These are phyloP conservation scores for Fraxinus paxiana DNA, from an alignment of 305 asterid species.

Conservation along the genomic window DNA sequence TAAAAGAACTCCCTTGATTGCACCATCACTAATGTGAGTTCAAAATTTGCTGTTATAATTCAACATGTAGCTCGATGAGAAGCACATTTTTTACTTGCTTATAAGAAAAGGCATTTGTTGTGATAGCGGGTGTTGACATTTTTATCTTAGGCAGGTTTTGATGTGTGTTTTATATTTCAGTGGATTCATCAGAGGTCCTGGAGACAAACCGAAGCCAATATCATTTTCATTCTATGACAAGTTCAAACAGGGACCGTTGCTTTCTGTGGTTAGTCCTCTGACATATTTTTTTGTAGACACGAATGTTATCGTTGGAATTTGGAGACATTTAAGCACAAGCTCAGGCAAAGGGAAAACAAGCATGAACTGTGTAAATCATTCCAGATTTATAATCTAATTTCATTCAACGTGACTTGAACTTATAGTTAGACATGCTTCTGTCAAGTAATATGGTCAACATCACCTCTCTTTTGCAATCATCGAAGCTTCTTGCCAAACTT, in stretches of 20 bases:
- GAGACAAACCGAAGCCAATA: slow-evolving; percentile 74
- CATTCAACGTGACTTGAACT: neutral
- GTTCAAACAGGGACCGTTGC: slow-evolving; percentile 89
- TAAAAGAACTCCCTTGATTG: slow-evolving; percentile 71
- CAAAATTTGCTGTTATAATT: neutral
- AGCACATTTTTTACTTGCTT: neutral
- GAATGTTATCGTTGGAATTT: neutral
- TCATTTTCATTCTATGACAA: slow-evolving; percentile 79
- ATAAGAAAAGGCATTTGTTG: neutral
- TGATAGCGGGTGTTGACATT: slow-evolving; percentile 3
- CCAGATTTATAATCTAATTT: slow-evolving; percentile 1
- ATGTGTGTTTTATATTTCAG: slow-evolving; percentile 36
- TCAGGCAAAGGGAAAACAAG: neutral
- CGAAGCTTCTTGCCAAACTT: slow-evolving; percentile 17
- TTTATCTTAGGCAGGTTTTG: slow-evolving; percentile 12
- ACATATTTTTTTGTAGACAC: neutral
- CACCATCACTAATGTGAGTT: slow-evolving; percentile 81
- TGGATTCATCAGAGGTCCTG: slow-evolving; percentile 96
- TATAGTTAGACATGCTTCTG: neutral
- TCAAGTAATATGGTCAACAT: neutral
- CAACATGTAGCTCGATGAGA: neutral
- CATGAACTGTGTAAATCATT: neutral
- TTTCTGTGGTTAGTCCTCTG: slow-evolving; percentile 72
- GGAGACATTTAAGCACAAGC: neutral
- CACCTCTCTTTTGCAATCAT: neutral